Percentiles rank a stretch among this genome's conserved stretches.
phyloP scores from a whole-genome alignment of 345 rosid genomes.

The Aegle marmelos region DNA sequence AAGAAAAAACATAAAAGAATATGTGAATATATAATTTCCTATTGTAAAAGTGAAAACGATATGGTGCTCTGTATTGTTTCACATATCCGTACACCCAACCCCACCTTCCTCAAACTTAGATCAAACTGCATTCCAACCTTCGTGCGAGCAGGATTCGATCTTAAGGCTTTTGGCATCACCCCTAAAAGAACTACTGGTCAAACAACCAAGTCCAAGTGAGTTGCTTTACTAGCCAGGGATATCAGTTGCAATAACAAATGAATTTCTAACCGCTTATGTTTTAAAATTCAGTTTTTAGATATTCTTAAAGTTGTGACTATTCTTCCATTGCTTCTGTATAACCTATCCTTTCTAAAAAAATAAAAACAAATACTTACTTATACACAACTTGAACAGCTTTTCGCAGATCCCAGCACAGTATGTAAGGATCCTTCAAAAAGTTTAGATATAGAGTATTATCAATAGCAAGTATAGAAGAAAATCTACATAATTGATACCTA shows the following conservation, averaged over 20 bases:
- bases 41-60: neutral
- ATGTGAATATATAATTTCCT: neutral
- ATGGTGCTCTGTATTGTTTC: neutral
- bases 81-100: neutral
- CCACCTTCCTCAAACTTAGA: neutral
- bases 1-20: neutral
- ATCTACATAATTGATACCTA: neutral
- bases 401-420: conserved; percentile 92
- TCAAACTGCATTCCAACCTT: neutral
- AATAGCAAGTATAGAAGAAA: conserved; percentile 3
- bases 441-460: neutral
- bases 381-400: conserved; percentile 84
- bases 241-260: neutral
- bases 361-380: conserved; percentile 52
- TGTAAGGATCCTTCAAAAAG: conserved; percentile 76
- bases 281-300: neutral
- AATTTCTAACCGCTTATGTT: neutral
- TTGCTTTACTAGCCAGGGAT: neutral
- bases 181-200: neutral
- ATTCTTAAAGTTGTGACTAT: neutral
- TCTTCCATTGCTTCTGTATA: neutral
- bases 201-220: neutral
- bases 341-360: neutral
- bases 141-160: neutral
- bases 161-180: too few species aligned